These are phyloP conservation scores for Platismatia glauca DNA, from an alignment of 495 filamentous ascomycete species.

Conservation along the genomic window DNA sequence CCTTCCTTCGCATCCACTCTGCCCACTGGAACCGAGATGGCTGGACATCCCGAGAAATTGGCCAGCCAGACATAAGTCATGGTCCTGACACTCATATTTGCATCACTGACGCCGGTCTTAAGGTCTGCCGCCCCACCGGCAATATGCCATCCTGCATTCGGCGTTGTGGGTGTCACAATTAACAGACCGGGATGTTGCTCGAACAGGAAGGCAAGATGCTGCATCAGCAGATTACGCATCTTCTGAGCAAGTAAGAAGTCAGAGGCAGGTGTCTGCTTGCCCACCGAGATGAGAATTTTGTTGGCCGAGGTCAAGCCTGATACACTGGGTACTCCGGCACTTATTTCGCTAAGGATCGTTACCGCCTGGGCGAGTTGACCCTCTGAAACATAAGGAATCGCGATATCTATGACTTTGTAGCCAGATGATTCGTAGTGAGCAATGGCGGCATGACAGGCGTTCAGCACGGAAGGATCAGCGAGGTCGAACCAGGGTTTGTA, in stretches of 20 bases:
- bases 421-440: constrained; percentile 48
- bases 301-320: constrained; percentile 56
- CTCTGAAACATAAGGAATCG: constrained; percentile 64
- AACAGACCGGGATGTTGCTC: constrained; percentile 63
- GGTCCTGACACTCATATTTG: constrained; percentile 58
- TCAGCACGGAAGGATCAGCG: constrained; percentile 53
- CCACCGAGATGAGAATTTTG: constrained; percentile 60
- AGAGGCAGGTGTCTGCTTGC: constrained; percentile 50
- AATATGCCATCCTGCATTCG: constrained; percentile 67
- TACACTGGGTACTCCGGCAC: constrained; percentile 35
- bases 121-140: constrained; percentile 42
- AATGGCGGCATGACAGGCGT: constrained; percentile 51
- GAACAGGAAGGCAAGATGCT: constrained; percentile 68
- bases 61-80: constrained; percentile 89
- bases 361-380: constrained; percentile 70
- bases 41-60: constrained; percentile 73
- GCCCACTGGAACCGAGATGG: constrained; percentile 69
- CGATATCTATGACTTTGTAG: constrained; percentile 65
- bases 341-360: constrained; percentile 67
- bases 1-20: constrained; percentile 46
- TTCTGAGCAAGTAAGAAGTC: constrained; percentile 71
- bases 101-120: constrained; percentile 61
- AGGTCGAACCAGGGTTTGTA: constrained; percentile 66
- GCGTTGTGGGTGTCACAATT: constrained; percentile 71
- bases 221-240: constrained; percentile 70